Base-by-base conservation (phyloP, 306 rosid genomes). In the Quercus parvula region DNA sequence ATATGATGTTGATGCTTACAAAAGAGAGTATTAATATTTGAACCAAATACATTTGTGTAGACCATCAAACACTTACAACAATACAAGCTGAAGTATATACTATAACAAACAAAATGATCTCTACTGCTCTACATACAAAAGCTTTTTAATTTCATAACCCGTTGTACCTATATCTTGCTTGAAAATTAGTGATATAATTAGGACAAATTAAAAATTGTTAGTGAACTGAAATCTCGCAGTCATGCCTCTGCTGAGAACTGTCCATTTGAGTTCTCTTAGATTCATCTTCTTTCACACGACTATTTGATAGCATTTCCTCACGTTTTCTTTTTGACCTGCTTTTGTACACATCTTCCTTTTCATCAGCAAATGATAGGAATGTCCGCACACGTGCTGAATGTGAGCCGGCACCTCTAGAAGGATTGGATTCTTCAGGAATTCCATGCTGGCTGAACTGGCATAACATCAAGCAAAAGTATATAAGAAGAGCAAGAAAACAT, bases 301-400 rank as follows among this genome's bases (percentile, higher is more conserved):
- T 28, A 76, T 52, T 67, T 58, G 82, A 33, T 18, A 62, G 25
- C 24, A 56, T 12, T 66, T 86, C 81, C 2, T 64, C 74, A 1
- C 81, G 70, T 75, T 89, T 89, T 30, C 91, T 85, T 68, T 92
- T 88, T 1, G 73, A 51, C 56, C 74, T 79, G 57, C 15, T 78
- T 38, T 67, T 76, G 61, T 70, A 51, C 71, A 62, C 28, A 0
- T 77, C 85, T 15, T 52, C 75, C 81, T 74, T 88, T 68, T 73
- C 25, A 4, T 86, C 86, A 1, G 73, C 12, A 80, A 83, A 88
- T 22, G 73, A 63, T 0, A 86, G 38, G 85, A 85, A 88, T 14
- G 51, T 27, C 28, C 19, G 71, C 8, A 81, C 25, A 13, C 52
- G 61, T 13, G 44, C 28, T 18, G 81, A 73, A 76, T 27, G 70